Conservation (phyloP, 2,329 filamentous ascomycete species). For the Penicillium sp. region DNA sequence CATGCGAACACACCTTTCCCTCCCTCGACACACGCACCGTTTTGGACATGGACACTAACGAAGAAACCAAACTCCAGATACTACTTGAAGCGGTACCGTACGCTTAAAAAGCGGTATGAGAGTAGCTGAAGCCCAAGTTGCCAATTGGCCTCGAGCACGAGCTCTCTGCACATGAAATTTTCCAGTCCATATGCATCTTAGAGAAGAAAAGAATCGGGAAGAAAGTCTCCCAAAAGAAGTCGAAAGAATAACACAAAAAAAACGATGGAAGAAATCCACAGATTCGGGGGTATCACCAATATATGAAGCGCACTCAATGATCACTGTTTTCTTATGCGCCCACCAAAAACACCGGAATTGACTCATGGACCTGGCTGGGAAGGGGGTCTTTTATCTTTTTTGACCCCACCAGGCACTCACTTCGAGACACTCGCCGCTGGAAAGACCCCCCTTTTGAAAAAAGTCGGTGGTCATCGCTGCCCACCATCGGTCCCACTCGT, state of each 20-base stretch:
- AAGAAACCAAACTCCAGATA: slow-evolving; percentile 63
- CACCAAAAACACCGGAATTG: slow-evolving; percentile 39
- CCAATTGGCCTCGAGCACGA: slow-evolving; percentile 19
- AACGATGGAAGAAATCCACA: slow-evolving; percentile 28
- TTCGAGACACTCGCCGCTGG: slow-evolving; percentile 83
- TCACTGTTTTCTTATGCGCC: slow-evolving; percentile 37
- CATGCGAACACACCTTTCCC: slow-evolving; percentile 25
- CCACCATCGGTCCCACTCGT: slow-evolving; percentile 92
- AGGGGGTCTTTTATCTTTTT: slow-evolving; percentile 52
- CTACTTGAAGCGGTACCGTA: slow-evolving; percentile 89
- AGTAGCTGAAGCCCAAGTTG: slow-evolving; percentile 37
- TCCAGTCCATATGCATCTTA: slow-evolving; percentile 31
- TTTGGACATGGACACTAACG: slow-evolving; percentile 12
- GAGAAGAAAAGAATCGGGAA: slow-evolving; percentile 26
- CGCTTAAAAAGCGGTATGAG: slow-evolving; percentile 80
- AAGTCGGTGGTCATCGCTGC: slow-evolving; percentile 85
- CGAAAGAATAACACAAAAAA: slow-evolving; percentile 25
- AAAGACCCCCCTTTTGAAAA: slow-evolving; percentile 76
- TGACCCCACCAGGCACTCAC: slow-evolving; percentile 69
- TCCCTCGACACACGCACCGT: slow-evolving; percentile 11
- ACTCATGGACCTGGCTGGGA: slow-evolving; percentile 19
- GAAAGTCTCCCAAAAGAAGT: neutral
- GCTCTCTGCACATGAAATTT: slow-evolving; percentile 19
- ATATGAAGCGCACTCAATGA: slow-evolving; percentile 44
- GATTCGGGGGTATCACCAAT: slow-evolving; percentile 48